phyloP scores from a whole-genome alignment of 176 grass and related monocot genomes.

The Juncus effusus region DNA sequence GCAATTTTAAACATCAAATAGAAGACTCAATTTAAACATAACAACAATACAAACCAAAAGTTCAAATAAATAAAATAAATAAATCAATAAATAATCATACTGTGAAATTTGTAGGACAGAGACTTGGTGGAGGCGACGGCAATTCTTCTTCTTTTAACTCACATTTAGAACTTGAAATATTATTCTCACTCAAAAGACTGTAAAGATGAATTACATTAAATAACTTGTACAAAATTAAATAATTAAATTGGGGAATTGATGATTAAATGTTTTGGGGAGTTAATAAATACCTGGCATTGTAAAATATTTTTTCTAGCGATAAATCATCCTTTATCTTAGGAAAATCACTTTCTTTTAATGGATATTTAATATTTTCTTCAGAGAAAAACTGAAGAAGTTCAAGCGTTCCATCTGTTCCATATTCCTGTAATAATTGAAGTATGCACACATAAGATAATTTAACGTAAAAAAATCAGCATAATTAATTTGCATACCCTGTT shows the following conservation, averaged over 20 bases:
- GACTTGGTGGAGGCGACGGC: neutral
- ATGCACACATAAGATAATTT: neutral
- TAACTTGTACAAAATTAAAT: too few relatives aligned
- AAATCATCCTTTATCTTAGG: conserved; percentile 30
- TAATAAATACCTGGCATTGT: conserved; percentile 36
- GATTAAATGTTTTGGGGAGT: too few relatives aligned
- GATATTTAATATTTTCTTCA: conserved; percentile 49
- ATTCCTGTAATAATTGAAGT: conserved; percentile 40
- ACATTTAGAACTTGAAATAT: too few relatives aligned
- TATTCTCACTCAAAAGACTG: too few relatives aligned
- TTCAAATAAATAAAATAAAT: too few relatives aligned
- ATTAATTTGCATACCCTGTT: conserved; percentile 45
- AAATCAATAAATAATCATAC: too few relatives aligned
- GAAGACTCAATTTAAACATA: too few relatives aligned
- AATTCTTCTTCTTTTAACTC: too few relatives aligned
- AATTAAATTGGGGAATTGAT: too few relatives aligned
- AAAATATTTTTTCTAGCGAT: conserved; percentile 37
- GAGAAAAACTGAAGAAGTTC: conserved; percentile 72
- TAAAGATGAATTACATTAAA: too few relatives aligned
- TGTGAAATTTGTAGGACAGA: neutral
- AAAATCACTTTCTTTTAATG: conserved; percentile 34
- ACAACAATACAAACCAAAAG: too few relatives aligned
- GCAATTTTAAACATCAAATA: too few relatives aligned
- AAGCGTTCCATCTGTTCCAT: conserved; percentile 58
- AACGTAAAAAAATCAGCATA: neutral